Base-by-base conservation (phyloP, 148 eudicot genomes). In the Beta vulgaris region DNA sequence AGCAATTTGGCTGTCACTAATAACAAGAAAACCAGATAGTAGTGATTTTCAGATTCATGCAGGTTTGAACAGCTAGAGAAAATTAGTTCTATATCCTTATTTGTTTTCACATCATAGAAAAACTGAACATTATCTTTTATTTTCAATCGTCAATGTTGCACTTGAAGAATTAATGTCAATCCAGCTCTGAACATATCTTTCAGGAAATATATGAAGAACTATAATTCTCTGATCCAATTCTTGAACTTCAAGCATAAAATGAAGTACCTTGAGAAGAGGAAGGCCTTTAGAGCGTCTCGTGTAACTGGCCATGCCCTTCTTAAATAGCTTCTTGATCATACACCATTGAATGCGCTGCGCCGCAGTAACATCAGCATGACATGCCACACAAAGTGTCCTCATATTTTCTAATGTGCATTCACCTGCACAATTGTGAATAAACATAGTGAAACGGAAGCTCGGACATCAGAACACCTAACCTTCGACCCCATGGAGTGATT, bases 341-440 rank as follows among this genome's bases (percentile, higher is more conserved):
- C 88, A 86, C 42, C 98, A 87, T 32, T 95, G 88, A 71, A 91
- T 76, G 64, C 84, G 81, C 79, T 95, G 99, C 40, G 91, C 85
- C 31, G 89, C 80, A 69, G 98, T 95, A 62, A 95, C 98, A 82
- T 88, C 94, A 81, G 92, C 90, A 79, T 95, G 99, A 73, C 99
- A 95, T 60, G 88, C 90, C 71, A 95, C 91, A 83, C 99, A 95
- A 28, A 95, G 86, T 42, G 99, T 95, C 82, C 97, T 85, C 94
- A 95, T 82, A 84, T 92, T 95, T 79, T 95, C 98, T 67, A 95
- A 77, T 77, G 79, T 89, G 82, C 99, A 95, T 75, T 95, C 97
- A 69, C 99, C 99, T 95, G 87, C 62, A 69, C 55, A 59, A 15
- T 73, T 31, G 39, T 37, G 34, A 8, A 81, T 54, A 62, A 59